A percentile compares a stretch with the other conserved stretches of the same genome.
Conservation (phyloP, 2,329 filamentous ascomycete genomes). For the Venturia carpophila region DNA sequence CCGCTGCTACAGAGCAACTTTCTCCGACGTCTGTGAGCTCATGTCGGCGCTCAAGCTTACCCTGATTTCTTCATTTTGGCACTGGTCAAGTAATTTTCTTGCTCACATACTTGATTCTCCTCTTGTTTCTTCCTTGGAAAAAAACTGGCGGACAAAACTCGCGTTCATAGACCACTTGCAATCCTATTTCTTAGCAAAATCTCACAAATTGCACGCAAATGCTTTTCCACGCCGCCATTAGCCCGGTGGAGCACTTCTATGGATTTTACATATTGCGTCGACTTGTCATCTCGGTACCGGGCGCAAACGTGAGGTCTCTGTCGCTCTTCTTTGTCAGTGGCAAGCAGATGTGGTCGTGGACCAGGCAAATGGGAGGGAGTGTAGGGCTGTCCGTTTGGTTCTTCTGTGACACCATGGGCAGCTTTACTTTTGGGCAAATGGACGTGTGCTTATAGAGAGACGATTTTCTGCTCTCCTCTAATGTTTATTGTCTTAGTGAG, state of each 20-base stretch:
- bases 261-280: background rate
- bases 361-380: background rate
- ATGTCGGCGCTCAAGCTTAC: background rate
- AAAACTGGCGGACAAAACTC: background rate
- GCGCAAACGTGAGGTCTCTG: background rate
- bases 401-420: constrained; percentile 5
- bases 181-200: background rate
- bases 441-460: background rate
- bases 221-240: background rate
- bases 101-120: background rate
- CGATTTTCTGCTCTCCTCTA: background rate
- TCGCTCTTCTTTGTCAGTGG: constrained; percentile 1
- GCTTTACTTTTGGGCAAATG: constrained; percentile 8
- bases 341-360: background rate
- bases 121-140: background rate
- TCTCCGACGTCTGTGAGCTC: background rate
- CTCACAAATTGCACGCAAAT: background rate
- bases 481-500: background rate
- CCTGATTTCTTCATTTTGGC: background rate
- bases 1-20: background rate
- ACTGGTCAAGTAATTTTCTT: background rate
- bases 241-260: background rate
- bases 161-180: constrained; percentile 1
- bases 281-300: background rate
- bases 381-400: constrained; percentile 1